Evolutionary conservation across 345 rosid genomes (phyloP).

Genomic region (Bruguiera gymnorhiza): DNA sequence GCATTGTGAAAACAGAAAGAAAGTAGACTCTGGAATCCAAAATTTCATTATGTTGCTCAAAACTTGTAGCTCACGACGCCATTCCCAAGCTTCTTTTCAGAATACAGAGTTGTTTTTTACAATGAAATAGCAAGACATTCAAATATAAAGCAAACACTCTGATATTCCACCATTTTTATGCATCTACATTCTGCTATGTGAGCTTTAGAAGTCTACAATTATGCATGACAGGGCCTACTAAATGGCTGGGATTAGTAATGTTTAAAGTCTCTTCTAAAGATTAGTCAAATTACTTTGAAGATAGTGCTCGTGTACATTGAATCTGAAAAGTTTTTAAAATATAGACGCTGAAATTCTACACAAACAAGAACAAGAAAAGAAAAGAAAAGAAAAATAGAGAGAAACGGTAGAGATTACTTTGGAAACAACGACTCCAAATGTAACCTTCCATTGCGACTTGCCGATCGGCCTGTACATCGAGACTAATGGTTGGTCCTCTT

Average conservation of each 20-base stretch:
- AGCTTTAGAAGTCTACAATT: constrained; percentile 18
- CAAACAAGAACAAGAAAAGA: too few species aligned
- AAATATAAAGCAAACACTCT: constrained; percentile 4
- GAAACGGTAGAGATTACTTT: too few species aligned
- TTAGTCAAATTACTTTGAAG: too few species aligned
- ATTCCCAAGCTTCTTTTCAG: neutral
- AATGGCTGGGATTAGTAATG: neutral
- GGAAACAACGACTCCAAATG: too few species aligned
- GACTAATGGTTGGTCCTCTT: too few species aligned
- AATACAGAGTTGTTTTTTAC: neutral
- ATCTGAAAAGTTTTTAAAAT: constrained; percentile 7
- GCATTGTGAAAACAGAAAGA: constrained; percentile 14
- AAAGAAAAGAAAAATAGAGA: too few species aligned
- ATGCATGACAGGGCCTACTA: constrained; percentile 1
- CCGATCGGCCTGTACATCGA: too few species aligned
- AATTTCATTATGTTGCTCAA: constrained; percentile 18
- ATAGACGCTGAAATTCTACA: too few species aligned
- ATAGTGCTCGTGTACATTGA: too few species aligned
- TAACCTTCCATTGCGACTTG: too few species aligned
- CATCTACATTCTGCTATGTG: constrained; percentile 2
- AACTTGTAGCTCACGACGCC: constrained; percentile 9
- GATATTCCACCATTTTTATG: neutral
- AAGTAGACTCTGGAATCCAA: constrained; percentile 7
- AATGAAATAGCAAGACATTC: neutral
- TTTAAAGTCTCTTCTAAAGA: too few species aligned